Conservation (phyloP, 352 stramenopile genomes). For the Phytophthora sp. region DNA sequence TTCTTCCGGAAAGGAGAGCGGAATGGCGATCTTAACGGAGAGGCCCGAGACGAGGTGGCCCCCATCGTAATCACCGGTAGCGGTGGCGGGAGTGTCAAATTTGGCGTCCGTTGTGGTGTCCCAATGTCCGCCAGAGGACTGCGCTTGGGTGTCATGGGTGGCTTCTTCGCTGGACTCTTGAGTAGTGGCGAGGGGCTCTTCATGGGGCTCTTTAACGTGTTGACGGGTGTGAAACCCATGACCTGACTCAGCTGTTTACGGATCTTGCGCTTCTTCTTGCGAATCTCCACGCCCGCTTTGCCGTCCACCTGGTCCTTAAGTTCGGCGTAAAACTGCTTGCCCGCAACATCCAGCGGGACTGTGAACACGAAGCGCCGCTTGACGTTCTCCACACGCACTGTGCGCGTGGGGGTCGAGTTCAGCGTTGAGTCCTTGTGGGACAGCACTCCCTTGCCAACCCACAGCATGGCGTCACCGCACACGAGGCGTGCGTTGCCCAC, state of each 20-base stretch:
- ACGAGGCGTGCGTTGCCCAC: constrained; percentile 82
- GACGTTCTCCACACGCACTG: constrained; percentile 60
- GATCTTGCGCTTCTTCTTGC: constrained; percentile 84
- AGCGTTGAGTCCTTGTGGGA: constrained; percentile 52
- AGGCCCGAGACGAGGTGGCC: constrained; percentile 37
- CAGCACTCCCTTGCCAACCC: constrained; percentile 61
- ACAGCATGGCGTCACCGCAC: constrained; percentile 73
- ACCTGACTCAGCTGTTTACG: constrained; percentile 65
- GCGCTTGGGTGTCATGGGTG: constrained; percentile 44
- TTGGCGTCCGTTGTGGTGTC: constrained; percentile 53
- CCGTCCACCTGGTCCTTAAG: constrained; percentile 75
- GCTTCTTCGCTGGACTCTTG: constrained; percentile 47
- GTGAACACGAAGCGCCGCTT: constrained; percentile 77
- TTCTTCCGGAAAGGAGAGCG: constrained; percentile 84
- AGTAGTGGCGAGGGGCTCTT: constrained; percentile 35
- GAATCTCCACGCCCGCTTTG: constrained; percentile 52
- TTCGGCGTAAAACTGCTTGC: constrained; percentile 68
- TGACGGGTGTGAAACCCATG: constrained; percentile 72
- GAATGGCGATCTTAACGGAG: constrained; percentile 72
- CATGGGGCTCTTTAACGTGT: constrained; percentile 66
- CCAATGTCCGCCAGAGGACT: constrained; percentile 54
- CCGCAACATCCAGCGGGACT: constrained; percentile 38
- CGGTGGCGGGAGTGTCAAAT: constrained; percentile 48
- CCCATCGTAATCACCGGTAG: constrained; percentile 57
- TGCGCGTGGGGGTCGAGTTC: constrained; percentile 38